Percentiles rank a stretch among this genome's conserved stretches.
Evolutionary conservation across 2,329 filamentous ascomycete species (phyloP).

Genomic region (Talaromyces sp.): DNA sequence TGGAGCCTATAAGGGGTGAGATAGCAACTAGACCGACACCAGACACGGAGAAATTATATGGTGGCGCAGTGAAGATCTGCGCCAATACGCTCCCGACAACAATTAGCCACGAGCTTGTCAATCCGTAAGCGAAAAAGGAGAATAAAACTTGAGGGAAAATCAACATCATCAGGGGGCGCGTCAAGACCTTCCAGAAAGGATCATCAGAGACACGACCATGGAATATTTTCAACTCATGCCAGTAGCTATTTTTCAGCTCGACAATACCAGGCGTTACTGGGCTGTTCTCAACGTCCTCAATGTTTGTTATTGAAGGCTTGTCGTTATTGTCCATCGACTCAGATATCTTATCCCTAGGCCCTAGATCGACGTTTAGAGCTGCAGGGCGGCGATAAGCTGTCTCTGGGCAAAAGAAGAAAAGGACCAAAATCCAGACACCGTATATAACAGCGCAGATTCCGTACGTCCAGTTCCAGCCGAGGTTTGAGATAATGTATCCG

Average conservation of each 20-base stretch:
- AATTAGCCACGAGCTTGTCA: not conserved
- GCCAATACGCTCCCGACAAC: constrained; percentile 3
- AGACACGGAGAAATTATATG: constrained; percentile 5
- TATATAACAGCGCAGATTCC: constrained; percentile 37
- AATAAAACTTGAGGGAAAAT: constrained; percentile 12
- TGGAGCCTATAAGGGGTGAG: constrained; percentile 1
- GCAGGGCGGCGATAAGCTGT: constrained; percentile 21
- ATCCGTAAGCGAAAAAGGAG: constrained; percentile 1
- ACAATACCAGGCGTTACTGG: not conserved
- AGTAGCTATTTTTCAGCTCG: not conserved
- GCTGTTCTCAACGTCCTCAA: not conserved
- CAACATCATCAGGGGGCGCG: constrained; percentile 26
- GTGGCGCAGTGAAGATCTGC: not conserved
- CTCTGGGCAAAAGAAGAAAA: constrained; percentile 43
- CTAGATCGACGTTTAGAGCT: not conserved
- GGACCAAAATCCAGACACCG: constrained; percentile 30
- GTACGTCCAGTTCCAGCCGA: constrained; percentile 50
- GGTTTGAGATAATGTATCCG: constrained; percentile 28
- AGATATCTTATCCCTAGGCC: not conserved
- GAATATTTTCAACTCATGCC: constrained; percentile 8
- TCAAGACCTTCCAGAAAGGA: constrained; percentile 14
- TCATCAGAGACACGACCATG: constrained; percentile 7
- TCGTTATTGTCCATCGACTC: not conserved
- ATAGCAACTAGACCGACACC: constrained; percentile 2
- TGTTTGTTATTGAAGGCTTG: not conserved